Percentiles rank a stretch among this genome's conserved stretches.
Evolutionary conservation across 139 green algal genomes (phyloP).

Genomic region (Chlorella sp.): DNA sequence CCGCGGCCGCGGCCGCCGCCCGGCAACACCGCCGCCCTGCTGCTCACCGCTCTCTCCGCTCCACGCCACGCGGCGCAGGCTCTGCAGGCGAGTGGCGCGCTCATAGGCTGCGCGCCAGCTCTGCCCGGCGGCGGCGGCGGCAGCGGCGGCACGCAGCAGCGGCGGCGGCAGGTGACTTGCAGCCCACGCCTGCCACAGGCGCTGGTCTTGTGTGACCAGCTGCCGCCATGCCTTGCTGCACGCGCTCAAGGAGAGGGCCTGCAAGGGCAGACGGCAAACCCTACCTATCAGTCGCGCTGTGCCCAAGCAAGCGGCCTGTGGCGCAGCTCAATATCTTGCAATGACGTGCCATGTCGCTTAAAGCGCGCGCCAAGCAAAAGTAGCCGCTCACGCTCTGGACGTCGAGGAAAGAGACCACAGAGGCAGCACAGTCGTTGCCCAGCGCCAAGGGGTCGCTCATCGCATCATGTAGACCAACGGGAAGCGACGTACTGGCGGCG

Average conservation of each 20-base stretch:
- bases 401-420: too few species aligned
- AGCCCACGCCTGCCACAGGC: not conserved
- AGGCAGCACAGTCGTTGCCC: too few species aligned
- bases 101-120: conserved; percentile 6
- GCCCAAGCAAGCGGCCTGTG: too few species aligned
- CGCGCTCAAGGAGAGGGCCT: not conserved
- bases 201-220: not conserved
- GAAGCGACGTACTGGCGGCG: too few species aligned
- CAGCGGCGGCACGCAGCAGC: not conserved
- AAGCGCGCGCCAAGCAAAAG: too few species aligned
- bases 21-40: not conserved
- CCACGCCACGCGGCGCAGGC: conserved; percentile 5
- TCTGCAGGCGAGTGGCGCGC: not conserved
- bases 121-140: not conserved
- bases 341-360: too few species aligned
- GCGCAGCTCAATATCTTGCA: too few species aligned
- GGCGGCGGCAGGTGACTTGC: not conserved
- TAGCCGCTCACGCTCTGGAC: too few species aligned
- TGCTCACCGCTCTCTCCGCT: not conserved
- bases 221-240: conserved; percentile 5
- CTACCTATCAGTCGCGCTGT: too few species aligned
- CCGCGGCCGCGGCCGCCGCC: not conserved
- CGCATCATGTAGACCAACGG: too few species aligned
- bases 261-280: not conserved
- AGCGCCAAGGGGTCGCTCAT: too few species aligned